Percentiles rank a stretch among this genome's conserved stretches.
These are phyloP conservation scores for Xylaria sp. DNA, from an alignment of 2,329 filamentous ascomycete species.

Conservation along the genomic window DNA sequence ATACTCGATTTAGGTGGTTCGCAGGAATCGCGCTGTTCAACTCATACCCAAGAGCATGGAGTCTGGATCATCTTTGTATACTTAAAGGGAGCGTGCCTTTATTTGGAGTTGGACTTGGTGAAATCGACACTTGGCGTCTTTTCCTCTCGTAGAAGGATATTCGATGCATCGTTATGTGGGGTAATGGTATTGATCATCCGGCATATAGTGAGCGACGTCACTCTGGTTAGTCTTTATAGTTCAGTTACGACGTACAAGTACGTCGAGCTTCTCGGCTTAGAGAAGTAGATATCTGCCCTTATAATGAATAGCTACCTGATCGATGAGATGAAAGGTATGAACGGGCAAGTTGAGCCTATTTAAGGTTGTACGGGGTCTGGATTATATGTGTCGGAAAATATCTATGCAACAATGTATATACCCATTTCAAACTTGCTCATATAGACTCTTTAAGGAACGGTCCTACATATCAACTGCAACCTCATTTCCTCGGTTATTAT, in stretches of 20 bases:
- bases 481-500: neutral
- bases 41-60: conserved; percentile 27
- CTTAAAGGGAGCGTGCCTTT: conserved; percentile 41
- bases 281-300: conserved; percentile 16
- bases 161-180: conserved; percentile 21
- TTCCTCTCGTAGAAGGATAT: conserved; percentile 26
- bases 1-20: conserved; percentile 2
- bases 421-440: neutral
- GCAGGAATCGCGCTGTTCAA: conserved; percentile 23
- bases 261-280: conserved; percentile 7
- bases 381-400: neutral
- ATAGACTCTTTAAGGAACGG: neutral
- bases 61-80: conserved; percentile 42
- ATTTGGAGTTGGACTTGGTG: conserved; percentile 42
- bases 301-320: conserved; percentile 23
- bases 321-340: neutral
- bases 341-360: conserved; percentile 2
- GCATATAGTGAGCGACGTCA: conserved; percentile 7
- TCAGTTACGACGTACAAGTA: conserved; percentile 15
- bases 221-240: conserved; percentile 1
- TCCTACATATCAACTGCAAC: neutral
- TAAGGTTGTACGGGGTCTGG: neutral
- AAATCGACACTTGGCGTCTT: conserved; percentile 34
- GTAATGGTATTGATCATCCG: conserved; percentile 21
- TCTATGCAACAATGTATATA: neutral